Conservation (phyloP, 2,329 filamentous ascomycete species). For the Neofusicoccum ribis region DNA sequence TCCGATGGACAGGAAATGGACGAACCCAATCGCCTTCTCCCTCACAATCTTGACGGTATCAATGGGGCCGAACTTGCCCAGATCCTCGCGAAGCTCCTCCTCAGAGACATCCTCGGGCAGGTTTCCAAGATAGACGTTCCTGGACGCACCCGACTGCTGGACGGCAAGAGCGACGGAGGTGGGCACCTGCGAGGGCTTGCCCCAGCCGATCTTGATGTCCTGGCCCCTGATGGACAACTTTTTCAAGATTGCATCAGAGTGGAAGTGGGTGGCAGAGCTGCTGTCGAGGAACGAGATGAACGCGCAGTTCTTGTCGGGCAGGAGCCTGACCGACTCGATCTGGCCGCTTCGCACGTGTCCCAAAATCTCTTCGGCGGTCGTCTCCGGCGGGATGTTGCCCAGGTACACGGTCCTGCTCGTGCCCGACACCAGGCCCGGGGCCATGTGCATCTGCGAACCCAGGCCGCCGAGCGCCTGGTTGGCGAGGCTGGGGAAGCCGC, state of each 20-base stretch:
- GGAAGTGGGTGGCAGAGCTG: conserved; percentile 97
- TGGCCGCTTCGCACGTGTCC: conserved; percentile 95
- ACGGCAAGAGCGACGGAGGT: conserved; percentile 97
- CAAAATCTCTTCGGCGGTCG: conserved; percentile 92
- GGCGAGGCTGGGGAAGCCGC: conserved; percentile 66
- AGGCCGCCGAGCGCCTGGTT: conserved; percentile 63
- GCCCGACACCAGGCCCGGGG: conserved; percentile 78
- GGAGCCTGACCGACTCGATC: conserved; percentile 95
- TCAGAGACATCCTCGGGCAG: conserved; percentile 86
- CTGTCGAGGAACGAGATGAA: conserved; percentile 99
- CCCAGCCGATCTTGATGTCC: conserved; percentile 99
- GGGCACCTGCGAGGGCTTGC: conserved; percentile 95
- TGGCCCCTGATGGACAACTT: conserved; percentile 98
- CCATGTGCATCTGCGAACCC: conserved; percentile 73
- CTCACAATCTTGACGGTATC: conserved; percentile 97
- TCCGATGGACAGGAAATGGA: conserved; percentile 95
- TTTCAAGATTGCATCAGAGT: conserved; percentile 99
- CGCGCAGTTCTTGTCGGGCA: conserved; percentile 99
- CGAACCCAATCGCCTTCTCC: conserved; percentile 96
- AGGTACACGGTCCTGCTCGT: conserved; percentile 97
- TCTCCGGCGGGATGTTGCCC: conserved; percentile 98
- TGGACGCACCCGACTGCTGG: conserved; percentile 93
- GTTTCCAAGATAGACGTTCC: conserved; percentile 96
- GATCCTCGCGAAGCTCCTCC: conserved; percentile 88
- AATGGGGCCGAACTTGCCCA: conserved; percentile 94